Evolutionary conservation across 257 asterid species (phyloP).

Genomic region (Galeopsis tetrahit): DNA sequence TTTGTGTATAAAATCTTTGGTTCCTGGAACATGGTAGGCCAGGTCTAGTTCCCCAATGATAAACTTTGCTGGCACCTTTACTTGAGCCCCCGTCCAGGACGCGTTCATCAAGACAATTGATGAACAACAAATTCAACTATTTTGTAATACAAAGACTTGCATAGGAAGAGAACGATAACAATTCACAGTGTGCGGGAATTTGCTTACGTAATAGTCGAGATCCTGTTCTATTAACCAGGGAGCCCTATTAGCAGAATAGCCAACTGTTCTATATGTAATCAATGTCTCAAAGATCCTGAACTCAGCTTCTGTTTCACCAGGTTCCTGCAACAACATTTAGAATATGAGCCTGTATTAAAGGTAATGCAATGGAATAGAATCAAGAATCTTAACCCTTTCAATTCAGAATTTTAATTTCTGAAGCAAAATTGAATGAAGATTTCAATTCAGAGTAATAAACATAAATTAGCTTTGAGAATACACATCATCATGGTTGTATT

Average conservation of each 20-base stretch:
- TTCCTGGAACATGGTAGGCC: conserved; percentile 24
- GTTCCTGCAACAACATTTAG: conserved; percentile 51
- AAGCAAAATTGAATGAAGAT: not conserved
- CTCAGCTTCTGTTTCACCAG: conserved; percentile 78
- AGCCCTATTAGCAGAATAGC: conserved; percentile 46
- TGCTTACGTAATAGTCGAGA: conserved; percentile 57
- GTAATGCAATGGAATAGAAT: not conserved
- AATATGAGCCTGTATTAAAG: too few species aligned
- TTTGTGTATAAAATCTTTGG: too few species aligned
- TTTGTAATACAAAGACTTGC: conserved; percentile 38
- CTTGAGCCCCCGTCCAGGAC: conserved; percentile 64
- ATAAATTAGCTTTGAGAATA: not conserved
- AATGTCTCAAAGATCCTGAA: too few species aligned
- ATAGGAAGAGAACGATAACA: conserved; percentile 62
- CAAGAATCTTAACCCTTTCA: not conserved
- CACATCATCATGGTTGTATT: not conserved
- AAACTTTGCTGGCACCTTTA: conserved; percentile 65
- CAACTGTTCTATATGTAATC: too few species aligned
- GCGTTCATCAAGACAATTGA: conserved; percentile 26
- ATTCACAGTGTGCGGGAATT: conserved; percentile 64
- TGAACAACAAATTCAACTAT: not conserved
- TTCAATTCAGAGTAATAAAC: not conserved
- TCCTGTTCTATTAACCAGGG: conserved; percentile 72
- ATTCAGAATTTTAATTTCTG: not conserved
- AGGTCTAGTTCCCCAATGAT: conserved; percentile 68